Evolutionary conservation across 192 early-diverging fungal species (phyloP).

Genomic region (Jimgerdemannia flammicorona): DNA sequence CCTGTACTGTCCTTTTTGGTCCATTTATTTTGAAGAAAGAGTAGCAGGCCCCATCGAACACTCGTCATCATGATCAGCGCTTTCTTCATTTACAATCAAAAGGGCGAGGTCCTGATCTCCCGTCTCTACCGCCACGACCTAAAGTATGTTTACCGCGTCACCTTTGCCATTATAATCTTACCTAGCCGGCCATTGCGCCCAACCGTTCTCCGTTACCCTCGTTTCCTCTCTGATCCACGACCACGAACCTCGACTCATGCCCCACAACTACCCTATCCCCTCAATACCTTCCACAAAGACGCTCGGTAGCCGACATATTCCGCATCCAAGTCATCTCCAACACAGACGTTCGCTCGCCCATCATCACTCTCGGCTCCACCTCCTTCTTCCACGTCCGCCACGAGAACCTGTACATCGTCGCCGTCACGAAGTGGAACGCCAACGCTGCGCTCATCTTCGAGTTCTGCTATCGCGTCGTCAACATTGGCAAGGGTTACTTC

Average conservation of each 20-base stretch:
- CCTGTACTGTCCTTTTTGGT: no score
- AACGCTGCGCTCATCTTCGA: constrained; percentile 83
- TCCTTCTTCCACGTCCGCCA: constrained; percentile 96
- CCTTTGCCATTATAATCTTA: no score
- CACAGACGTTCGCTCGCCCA: constrained; percentile 82
- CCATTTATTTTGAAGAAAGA: no score
- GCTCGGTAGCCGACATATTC: constrained; percentile 93
- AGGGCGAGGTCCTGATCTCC: constrained; percentile 97
- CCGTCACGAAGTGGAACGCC: constrained; percentile 71
- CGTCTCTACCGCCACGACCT: constrained; percentile 93
- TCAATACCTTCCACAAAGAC: constrained; percentile 42
- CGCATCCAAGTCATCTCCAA: constrained; percentile 95
- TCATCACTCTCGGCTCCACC: constrained; percentile 83
- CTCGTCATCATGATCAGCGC: constrained; percentile 77
- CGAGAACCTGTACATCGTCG: constrained; percentile 94
- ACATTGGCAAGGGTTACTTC: constrained; percentile 75
- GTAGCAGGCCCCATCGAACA: no score
- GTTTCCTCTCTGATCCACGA: constrained; percentile 2
- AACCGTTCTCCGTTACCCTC: background rate
- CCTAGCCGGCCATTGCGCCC: background rate
- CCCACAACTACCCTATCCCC: background rate
- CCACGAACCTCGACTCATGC: background rate
- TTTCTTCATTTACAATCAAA: constrained; percentile 97
- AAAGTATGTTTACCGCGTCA: constrained; percentile 54
- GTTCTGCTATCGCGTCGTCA: constrained; percentile 68